phyloP scores from a whole-genome alignment of 2,329 filamentous ascomycete genomes.

The Colletotrichum spinosum region DNA sequence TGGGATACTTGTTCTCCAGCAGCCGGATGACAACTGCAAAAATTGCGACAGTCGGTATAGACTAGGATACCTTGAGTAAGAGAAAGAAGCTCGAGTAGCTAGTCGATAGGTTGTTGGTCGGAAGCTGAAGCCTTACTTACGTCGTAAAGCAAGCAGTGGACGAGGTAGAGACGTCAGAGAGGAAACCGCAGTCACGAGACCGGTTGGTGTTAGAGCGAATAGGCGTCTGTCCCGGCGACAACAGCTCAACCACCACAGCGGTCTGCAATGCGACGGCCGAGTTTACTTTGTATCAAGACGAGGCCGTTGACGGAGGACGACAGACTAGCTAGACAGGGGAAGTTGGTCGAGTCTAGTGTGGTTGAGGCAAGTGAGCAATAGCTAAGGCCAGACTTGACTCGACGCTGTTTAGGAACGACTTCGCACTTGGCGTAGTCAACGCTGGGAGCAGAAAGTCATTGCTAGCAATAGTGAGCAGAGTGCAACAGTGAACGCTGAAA shows the following conservation, averaged over 20 bases:
- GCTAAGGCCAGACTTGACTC: neutral
- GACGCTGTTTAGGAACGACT: too few species aligned
- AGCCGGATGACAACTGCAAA: neutral
- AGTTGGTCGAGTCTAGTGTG: neutral
- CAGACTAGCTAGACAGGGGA: neutral
- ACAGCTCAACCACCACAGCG: too few species aligned
- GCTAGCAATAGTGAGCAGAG: too few species aligned
- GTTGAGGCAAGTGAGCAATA: neutral
- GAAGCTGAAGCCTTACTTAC: neutral
- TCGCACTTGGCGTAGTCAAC: too few species aligned
- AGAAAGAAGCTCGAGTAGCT: too few species aligned
- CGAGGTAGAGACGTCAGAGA: neutral
- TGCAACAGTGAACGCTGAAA: too few species aligned
- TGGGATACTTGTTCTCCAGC: neutral
- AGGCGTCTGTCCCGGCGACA: neutral
- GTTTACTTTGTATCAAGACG: neutral
- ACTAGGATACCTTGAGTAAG: conserved; percentile 24
- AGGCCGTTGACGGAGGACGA: conserved; percentile 1
- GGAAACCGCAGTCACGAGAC: conserved; percentile 33
- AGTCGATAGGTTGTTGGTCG: neutral
- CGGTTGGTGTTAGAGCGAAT: neutral
- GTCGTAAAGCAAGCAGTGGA: too few species aligned
- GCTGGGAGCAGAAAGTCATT: neutral
- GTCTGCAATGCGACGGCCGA: too few species aligned
- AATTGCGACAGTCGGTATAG: conserved; percentile 9